Evolutionary conservation across 345 rosid species (phyloP), one percentile per base, ranked within the genome.

Genomic region (Brassica cretica): DNA sequence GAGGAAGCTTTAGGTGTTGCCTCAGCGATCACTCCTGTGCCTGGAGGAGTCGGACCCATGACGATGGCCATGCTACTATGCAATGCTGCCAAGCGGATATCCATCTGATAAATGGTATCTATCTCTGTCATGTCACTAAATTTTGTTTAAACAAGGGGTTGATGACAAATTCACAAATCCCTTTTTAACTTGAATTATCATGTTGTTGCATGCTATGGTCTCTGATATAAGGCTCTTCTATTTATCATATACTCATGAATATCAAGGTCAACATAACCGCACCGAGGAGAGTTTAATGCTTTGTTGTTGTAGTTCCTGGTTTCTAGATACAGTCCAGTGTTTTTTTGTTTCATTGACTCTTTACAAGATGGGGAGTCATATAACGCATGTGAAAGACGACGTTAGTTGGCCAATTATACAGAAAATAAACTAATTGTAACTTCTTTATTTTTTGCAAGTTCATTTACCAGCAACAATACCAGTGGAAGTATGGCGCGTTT

Each of bases 21-120:
- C 7, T 87, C 94, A 0, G 97, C 90, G 29, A 82, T 94, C 27
- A 91, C 97, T 8, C 98, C 98, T 15, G 98, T 94, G 6, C 98
- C 98, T 5, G 97, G 96, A 75, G 96, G 97, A 81, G 93, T 92
- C 3, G 94, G 96, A 60, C 97, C 96, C 12, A 86, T 90, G 97
- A 92, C 98, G 9, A 86, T 92, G 8, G 91, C 94, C 68, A 92
- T 92, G 97, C 86, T 94, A 8, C 84, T 92, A 16, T 87, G 88
- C 51, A 91, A 91, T 71, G 84, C 97, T 69, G 96, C 98, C 53
- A 88, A 88, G 76, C 79, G 90, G 62, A 71, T 33, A 72, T 66
- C n/a, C 24, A 2, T 32, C 12, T 78, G 56, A 66, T 8, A 46
- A 62, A 59, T 59, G 77, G 69, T 72, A 11, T 2, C n/a, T 78